phyloP scores from a whole-genome alignment of 2,329 filamentous ascomycete genomes.

The Aspergillus cejpii region DNA sequence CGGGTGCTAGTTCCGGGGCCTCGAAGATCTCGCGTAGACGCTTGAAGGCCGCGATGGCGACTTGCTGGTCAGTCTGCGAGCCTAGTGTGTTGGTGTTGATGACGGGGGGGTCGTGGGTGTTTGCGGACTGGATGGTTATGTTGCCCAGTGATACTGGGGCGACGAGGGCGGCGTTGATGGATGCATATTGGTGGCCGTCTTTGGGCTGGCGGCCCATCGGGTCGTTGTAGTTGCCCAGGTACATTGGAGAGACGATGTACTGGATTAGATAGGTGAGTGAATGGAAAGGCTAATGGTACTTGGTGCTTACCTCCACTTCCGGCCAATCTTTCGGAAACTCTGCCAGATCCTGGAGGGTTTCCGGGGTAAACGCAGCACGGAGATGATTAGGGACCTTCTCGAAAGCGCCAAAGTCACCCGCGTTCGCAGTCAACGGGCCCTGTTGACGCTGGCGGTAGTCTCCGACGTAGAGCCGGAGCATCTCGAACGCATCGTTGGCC shows the following conservation, averaged over 20 bases:
- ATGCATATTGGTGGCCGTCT: constrained; percentile 8
- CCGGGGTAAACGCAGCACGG: constrained; percentile 7
- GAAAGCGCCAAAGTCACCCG: constrained; percentile 14
- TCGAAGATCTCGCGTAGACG: constrained; percentile 8
- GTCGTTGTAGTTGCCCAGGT: constrained; percentile 3
- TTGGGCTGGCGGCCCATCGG: constrained; percentile 1
- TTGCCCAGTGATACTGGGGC: constrained; percentile 27
- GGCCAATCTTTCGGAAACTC: constrained; percentile 32
- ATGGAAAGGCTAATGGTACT: too few relatives aligned
- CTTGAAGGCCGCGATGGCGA: constrained; percentile 11
- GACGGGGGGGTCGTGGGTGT: constrained; percentile 7
- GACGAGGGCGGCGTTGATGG: constrained; percentile 4
- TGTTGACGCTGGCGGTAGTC: constrained; percentile 1
- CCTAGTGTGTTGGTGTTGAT: constrained; percentile 11
- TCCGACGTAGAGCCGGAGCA: not conserved
- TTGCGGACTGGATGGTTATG: constrained; percentile 6
- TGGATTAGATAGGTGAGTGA: too few relatives aligned
- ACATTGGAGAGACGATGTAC: not conserved
- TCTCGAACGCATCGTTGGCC: not conserved
- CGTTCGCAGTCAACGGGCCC: constrained; percentile 7
- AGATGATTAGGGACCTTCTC: constrained; percentile 22
- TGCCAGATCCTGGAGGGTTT: constrained; percentile 12
- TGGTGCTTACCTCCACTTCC: constrained; percentile 29
- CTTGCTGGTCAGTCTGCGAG: constrained; percentile 7
- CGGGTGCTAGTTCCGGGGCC: not conserved